A percentile compares a stretch with the other conserved stretches of the same genome.
Conservation (phyloP, 345 rosid genomes). For the Eucalyptus sp. region DNA sequence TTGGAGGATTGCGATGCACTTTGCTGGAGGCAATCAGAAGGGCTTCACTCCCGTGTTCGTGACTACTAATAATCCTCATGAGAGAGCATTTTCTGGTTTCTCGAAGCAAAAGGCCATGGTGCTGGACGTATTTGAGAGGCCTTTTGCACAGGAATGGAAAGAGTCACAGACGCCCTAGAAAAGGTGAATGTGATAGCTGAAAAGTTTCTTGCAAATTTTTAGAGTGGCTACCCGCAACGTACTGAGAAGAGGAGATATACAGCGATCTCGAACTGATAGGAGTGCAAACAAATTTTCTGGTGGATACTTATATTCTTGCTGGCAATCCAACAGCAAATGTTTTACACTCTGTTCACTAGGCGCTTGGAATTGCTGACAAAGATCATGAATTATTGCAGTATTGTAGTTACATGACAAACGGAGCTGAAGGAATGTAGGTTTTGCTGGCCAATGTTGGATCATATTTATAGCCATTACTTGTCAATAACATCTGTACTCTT, state of each 20-base stretch:
- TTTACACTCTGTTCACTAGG: not conserved
- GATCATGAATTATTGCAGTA: not conserved
- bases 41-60: not conserved
- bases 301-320: not conserved
- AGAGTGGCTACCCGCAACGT: not conserved
- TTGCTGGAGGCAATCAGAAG: not conserved
- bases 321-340: not conserved
- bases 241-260: not conserved
- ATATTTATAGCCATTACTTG: not conserved
- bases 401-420: not conserved
- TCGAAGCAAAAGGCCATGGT: not conserved
- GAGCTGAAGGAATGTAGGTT: not conserved
- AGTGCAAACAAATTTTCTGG: not conserved
- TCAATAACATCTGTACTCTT: not conserved
- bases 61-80: not conserved
- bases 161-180: not conserved
- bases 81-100: not conserved
- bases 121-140: not conserved
- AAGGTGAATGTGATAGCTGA: not conserved
- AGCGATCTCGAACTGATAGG: not conserved
- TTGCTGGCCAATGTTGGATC: not conserved
- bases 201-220: not conserved
- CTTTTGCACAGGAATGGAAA: not conserved
- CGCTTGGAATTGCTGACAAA: not conserved
- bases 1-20: not conserved